Evolutionary conservation across 257 asterid species (phyloP).

Genomic region (Solanum acaule): DNA sequence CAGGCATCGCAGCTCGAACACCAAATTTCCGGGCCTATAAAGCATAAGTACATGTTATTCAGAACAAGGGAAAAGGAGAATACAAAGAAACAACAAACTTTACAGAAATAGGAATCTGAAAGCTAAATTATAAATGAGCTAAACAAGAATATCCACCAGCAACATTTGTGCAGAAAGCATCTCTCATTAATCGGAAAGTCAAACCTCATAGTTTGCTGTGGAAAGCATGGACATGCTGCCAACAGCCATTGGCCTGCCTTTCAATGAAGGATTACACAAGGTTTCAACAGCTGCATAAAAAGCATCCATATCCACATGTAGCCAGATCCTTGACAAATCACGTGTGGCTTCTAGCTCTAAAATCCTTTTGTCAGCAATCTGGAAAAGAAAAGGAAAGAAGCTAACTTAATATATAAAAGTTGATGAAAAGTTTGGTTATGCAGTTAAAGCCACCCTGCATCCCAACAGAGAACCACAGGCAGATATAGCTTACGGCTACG

Average conservation of each 20-base stretch:
- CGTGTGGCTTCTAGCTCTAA: conserved; percentile 73
- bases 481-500: background rate
- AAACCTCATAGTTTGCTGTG: conserved; percentile 96
- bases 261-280: conserved; percentile 53
- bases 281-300: conserved; percentile 94
- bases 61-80: background rate
- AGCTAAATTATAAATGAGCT: background rate
- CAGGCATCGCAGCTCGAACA: conserved; percentile 99
- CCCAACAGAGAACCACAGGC: background rate
- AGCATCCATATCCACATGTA: conserved; percentile 99
- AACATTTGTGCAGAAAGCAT: background rate
- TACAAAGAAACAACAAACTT: background rate
- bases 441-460: background rate
- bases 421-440: background rate
- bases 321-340: conserved; percentile 80
- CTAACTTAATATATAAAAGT: background rate
- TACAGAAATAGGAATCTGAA: background rate
- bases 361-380: conserved; percentile 70
- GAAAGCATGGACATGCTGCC: conserved; percentile 95
- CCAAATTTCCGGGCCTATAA: conserved; percentile 89
- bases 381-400: background rate
- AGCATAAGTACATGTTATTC: conserved; percentile 6
- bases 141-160: background rate
- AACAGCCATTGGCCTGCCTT: conserved; percentile 95
- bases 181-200: conserved; percentile 1